These are phyloP conservation scores for Ceratocystis huliohia DNA, from an alignment of 2,329 filamentous ascomycete genomes.

Conservation along the genomic window DNA sequence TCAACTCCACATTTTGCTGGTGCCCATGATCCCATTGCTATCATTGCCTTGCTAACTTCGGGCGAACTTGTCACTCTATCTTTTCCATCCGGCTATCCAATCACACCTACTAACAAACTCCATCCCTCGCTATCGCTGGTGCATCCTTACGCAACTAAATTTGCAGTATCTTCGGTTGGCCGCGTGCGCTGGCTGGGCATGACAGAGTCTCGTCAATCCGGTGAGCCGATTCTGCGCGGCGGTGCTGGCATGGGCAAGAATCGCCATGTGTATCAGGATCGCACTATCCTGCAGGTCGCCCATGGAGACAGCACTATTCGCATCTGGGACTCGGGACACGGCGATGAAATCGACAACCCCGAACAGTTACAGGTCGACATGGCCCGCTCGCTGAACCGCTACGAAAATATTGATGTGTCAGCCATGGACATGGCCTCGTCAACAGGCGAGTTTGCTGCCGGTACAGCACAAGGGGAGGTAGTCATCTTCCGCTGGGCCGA, in stretches of 20 bases:
- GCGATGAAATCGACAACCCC: constrained; percentile 84
- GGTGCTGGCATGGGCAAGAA: constrained; percentile 60
- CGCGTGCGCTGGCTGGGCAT: constrained; percentile 79
- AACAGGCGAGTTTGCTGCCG: constrained; percentile 75
- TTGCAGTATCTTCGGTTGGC: constrained; percentile 60
- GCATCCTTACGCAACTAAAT: constrained; percentile 71
- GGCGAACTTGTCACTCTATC: constrained; percentile 82
- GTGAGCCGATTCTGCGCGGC: constrained; percentile 65
- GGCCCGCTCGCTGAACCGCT: constrained; percentile 67
- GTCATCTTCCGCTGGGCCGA: constrained; percentile 78
- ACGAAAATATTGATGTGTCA: constrained; percentile 61
- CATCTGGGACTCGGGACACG: constrained; percentile 84
- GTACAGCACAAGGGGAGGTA: constrained; percentile 70
- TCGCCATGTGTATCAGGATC: constrained; percentile 63
- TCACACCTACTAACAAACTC: constrained; percentile 83
- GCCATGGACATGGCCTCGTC: constrained; percentile 67
- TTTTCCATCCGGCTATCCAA: constrained; percentile 83
- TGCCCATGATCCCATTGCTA: constrained; percentile 78
- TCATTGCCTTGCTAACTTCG: constrained; percentile 66
- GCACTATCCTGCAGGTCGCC: constrained; percentile 73
- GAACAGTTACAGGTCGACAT: constrained; percentile 74
- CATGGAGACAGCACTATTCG: constrained; percentile 87
- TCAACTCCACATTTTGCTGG: constrained; percentile 74
- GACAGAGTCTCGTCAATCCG: constrained; percentile 68
- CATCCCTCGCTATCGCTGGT: constrained; percentile 79